Base-by-base conservation (phyloP, 2,329 filamentous ascomycete species). In the Exophiala dermatitidis region DNA sequence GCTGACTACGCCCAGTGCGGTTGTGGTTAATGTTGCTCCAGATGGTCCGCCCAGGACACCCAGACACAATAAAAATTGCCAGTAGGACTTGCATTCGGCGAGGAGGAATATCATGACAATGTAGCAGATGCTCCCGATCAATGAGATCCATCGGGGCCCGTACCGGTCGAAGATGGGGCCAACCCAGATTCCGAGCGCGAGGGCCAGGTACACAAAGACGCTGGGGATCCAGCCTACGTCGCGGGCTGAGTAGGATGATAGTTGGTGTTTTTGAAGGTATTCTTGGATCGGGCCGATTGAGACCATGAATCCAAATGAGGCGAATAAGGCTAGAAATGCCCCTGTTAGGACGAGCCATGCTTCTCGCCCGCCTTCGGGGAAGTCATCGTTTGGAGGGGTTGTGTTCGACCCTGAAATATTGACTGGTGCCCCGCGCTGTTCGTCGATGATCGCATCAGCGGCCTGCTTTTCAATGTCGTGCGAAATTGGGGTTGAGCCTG, bases 201-300 rank as follows among this genome's bases (percentile, higher is more conserved):
- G 62, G 0, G 70, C 67, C 1, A 77, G 59, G 43, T 75, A 77
- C 3, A 72, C 69, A 33, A 75, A 71, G 3, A 76, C 57, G 1
- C 74, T 72, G 0, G 71, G 70, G 48, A 77, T 77, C 75, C 75
- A 78, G 19, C 74, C 75, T 0, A 78, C 68, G 38, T 77, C 70
- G 2, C 72, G 64, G 2, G 71, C 64, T 2, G 68, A 68, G 55
- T 74, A 75, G 5, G 60, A 54, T 0, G 66, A 62, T 1, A 78
- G 66, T 58, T 78, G 74, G 50, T 78, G 66, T 2, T 64, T 65
- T 33, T 68, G 68, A 29, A 76, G 68, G 46, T 77, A 75, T 41
- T 74, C 68, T 56, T 77, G 75, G 0, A 78, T 62, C 0, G 74
- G 71, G n/a, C 75, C 75, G 4, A 77, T 70, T 54, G 63, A 71